These are phyloP conservation scores for Sechiopsis laciniata DNA, from an alignment of 306 rosid species.

Conservation along the genomic window DNA sequence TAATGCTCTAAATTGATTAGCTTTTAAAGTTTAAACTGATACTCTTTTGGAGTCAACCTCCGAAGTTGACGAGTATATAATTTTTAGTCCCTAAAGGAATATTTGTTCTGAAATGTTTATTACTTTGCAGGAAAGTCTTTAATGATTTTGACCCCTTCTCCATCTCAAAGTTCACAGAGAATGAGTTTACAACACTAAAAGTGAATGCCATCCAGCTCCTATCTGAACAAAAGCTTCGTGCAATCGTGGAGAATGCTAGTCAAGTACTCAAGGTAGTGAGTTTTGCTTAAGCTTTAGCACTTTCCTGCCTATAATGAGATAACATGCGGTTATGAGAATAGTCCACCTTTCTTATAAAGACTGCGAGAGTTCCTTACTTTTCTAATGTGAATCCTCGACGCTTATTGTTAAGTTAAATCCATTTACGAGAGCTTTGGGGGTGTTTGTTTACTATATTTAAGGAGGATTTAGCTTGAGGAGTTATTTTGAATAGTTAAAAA, in stretches of 20 bases:
- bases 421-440: constrained; percentile 6
- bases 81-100: neutral
- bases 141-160: constrained; percentile 67
- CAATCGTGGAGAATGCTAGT: constrained; percentile 74
- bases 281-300: neutral
- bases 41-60: no score
- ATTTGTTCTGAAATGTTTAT: neutral
- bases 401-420: neutral
- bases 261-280: constrained; percentile 62
- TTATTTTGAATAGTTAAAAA: no score
- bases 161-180: constrained; percentile 57
- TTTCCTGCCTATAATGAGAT: neutral
- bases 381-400: no score
- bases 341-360: no score
- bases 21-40: no score
- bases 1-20: no score
- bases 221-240: constrained; percentile 84
- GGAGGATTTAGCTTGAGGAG: no score
- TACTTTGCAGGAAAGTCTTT: constrained; percentile 52
- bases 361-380: no score
- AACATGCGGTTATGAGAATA: no score
- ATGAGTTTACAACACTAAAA: constrained; percentile 49
- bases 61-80: no score
- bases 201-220: constrained; percentile 57
- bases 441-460: no score